Percentiles rank a stretch among this genome's conserved stretches.
Evolutionary conservation across 768 basidiomycete genomes (phyloP).

Genomic region (Cubamyces lactineus): DNA sequence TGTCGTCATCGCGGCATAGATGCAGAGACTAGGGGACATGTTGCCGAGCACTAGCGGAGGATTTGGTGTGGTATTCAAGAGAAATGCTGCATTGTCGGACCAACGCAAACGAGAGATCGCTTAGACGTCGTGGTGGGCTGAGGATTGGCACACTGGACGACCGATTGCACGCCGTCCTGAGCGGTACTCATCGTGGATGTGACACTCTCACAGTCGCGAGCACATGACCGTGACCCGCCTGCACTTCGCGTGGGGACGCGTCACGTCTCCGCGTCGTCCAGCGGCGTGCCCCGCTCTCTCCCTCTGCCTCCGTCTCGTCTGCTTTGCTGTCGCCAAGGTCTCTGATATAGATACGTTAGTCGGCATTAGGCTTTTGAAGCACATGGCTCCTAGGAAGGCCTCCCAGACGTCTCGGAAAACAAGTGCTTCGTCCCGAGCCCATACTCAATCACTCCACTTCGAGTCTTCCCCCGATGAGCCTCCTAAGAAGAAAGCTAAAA

Average conservation of each 20-base stretch:
- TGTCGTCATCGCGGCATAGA: background rate
- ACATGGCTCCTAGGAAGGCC: constrained; percentile 10
- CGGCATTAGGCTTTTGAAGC: no score
- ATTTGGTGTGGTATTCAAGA: no score
- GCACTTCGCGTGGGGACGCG: background rate
- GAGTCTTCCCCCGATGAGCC: constrained; percentile 19
- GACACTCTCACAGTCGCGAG: background rate
- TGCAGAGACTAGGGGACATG: background rate
- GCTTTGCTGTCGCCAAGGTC: background rate
- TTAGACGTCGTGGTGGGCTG: no score
- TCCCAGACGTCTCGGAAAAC: constrained; percentile 1
- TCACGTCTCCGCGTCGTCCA: background rate
- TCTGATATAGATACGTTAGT: no score
- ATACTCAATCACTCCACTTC: background rate
- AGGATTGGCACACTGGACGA: no score
- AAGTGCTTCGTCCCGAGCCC: constrained; percentile 6
- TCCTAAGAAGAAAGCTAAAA: constrained; percentile 31
- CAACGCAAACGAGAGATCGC: no score
- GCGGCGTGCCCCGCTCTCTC: no score
- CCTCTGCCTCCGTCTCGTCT: background rate
- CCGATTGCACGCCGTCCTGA: background rate
- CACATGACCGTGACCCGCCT: background rate
- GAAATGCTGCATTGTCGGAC: no score
- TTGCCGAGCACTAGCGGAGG: no score
- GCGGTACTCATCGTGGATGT: background rate